Evolutionary conservation across 805 yeast species (phyloP), one percentile per base, ranked within the genome.

Genomic region (Saccharomyces cerevisiae): DNA sequence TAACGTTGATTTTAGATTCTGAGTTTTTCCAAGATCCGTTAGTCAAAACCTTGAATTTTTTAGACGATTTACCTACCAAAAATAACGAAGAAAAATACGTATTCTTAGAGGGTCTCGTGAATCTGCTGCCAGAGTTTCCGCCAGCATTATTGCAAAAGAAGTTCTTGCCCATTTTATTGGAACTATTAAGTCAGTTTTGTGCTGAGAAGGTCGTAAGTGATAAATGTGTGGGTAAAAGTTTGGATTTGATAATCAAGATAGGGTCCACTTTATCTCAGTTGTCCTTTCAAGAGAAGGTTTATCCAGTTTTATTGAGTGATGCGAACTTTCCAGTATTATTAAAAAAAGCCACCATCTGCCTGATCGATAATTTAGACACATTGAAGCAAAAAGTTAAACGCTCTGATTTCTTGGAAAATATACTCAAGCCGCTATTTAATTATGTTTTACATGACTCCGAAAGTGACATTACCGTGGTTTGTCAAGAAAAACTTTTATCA

Each of bases 21-120:
- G 81, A 78, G 41, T 87, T 81, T 61, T 92, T 91, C 70, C 87
- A 89, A 70, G 91, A 89, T 58, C 88, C 92, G 51, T 73, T 90
- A 50, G 82, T 92, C 51, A 85, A 86, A 63, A 84, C 95, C 2
- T 77, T 92, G 74, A 82, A 85, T 67, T 84, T 86, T 61, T 69
- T 92, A 48, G 97, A 92, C 64, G 94, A 87, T 54, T 83, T 88
- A 57, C 81, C 90, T 9, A 87, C 96, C 0, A 85, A 87, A 60
- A 72, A 84, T 2, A 73, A 75, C 6, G 77, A 77, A 17, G 97
- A 92, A 55, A 85, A 85, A 61, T 67, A 79, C 26, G 73, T 81
- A 0, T 89, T 89, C 64, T 74, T 91, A 59, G 78, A 79, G 52
- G 89, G 89, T 1, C 73, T 92, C 52, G 69, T 79, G 24, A 70